phyloP scores from a whole-genome alignment of 192 early-diverging fungal species.

The Lobosporangium transversale region DNA sequence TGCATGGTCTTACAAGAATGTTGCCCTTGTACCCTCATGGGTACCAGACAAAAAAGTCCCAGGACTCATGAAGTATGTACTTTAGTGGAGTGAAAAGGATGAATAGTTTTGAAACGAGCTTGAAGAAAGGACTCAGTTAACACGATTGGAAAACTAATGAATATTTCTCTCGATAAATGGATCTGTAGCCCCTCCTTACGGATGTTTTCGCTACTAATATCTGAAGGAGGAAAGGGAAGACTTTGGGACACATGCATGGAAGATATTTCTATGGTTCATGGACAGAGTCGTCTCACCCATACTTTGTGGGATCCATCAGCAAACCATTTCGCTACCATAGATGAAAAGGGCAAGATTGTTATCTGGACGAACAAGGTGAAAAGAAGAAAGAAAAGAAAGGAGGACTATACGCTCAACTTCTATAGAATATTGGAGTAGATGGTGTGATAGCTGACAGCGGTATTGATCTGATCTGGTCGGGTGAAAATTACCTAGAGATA shows the following conservation, averaged over 20 bases:
- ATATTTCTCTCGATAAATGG: too few relatives aligned
- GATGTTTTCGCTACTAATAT: constrained; percentile 29
- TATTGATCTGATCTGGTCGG: too few relatives aligned
- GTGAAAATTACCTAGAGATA: too few relatives aligned
- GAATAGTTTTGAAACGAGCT: too few relatives aligned
- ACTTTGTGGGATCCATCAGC: constrained; percentile 41
- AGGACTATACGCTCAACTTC: too few relatives aligned
- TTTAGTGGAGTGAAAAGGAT: too few relatives aligned
- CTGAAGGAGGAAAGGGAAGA: constrained; percentile 20
- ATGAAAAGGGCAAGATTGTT: constrained; percentile 48
- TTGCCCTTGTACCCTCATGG: constrained; percentile 44
- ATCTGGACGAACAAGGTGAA: constrained; percentile 49
- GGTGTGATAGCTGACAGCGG: too few relatives aligned
- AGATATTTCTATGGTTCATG: constrained; percentile 41
- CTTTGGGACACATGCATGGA: constrained; percentile 50
- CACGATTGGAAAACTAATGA: too few relatives aligned
- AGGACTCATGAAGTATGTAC: constrained; percentile 45
- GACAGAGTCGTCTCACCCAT: constrained; percentile 42
- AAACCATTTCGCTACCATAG: constrained; percentile 36
- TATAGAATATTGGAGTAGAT: too few relatives aligned
- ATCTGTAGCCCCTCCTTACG: constrained; percentile 35
- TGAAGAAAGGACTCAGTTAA: too few relatives aligned
- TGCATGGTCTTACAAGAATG: constrained; percentile 49
- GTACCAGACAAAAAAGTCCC: constrained; percentile 43
- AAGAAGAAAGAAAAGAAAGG: background rate